A percentile compares a stretch with the other conserved stretches of the same genome.
Evolutionary conservation across 495 filamentous ascomycete genomes (phyloP).

Genomic region (Aspergillus mulundensis): DNA sequence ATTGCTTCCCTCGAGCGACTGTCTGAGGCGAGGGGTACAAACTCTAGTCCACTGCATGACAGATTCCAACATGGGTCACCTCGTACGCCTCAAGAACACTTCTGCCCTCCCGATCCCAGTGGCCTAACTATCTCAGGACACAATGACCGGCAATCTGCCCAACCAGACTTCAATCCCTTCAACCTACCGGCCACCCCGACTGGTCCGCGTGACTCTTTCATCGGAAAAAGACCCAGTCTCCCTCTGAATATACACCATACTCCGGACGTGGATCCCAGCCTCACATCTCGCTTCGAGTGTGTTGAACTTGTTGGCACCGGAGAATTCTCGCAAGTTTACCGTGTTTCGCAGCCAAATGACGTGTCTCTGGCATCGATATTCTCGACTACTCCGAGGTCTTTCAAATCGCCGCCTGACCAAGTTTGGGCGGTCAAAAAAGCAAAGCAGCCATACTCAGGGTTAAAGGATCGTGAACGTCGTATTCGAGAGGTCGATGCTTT

Average conservation of each 20-base stretch:
- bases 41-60: conserved; percentile 35
- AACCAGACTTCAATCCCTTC: conserved; percentile 40
- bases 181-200: conserved; percentile 77
- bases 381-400: conserved; percentile 37
- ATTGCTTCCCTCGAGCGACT: conserved; percentile 37
- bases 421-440: conserved; percentile 94
- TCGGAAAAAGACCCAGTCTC: conserved; percentile 43
- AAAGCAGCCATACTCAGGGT: conserved; percentile 68
- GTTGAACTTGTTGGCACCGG: conserved; percentile 77
- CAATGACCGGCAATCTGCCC: conserved; percentile 39
- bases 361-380: conserved; percentile 42
- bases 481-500: conserved; percentile 77
- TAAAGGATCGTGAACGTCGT: conserved; percentile 69
- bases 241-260: conserved; percentile 54
- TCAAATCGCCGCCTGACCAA: conserved; percentile 41
- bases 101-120: conserved; percentile 77
- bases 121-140: conserved; percentile 69
- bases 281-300: conserved; percentile 69
- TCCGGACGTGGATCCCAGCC: conserved; percentile 63
- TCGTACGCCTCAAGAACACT: conserved; percentile 71
- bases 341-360: conserved; percentile 56
- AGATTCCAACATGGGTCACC: conserved; percentile 57
- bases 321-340: conserved; percentile 90
- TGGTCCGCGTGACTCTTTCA: conserved; percentile 56
- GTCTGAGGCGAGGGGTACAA: conserved; percentile 29